phyloP scores from a whole-genome alignment of 2,329 filamentous ascomycete species.

The Claviceps humidiphila region DNA sequence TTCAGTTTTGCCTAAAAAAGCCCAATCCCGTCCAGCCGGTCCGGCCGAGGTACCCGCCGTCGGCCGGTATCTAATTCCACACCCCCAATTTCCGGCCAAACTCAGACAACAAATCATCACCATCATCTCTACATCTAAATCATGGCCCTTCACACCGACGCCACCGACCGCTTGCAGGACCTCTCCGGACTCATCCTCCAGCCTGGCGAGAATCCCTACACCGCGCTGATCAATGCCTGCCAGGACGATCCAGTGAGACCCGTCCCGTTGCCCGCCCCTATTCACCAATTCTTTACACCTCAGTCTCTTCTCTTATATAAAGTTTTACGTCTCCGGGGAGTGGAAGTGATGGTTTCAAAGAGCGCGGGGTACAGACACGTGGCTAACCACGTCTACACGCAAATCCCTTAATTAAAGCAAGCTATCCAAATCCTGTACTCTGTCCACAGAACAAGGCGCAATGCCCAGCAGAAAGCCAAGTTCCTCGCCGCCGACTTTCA shows the following conservation, averaged over 20 bases:
- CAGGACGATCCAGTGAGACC: constrained; percentile 47
- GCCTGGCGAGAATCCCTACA: constrained; percentile 59
- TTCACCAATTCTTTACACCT: not conserved
- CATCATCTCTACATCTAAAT: not conserved
- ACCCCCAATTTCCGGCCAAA: too few species aligned
- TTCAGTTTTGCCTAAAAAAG: too few species aligned
- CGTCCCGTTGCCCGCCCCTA: not conserved
- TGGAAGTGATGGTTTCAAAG: too few species aligned
- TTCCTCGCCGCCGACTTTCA: constrained; percentile 56
- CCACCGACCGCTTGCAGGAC: constrained; percentile 39
- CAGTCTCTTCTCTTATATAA: not conserved
- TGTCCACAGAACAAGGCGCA: constrained; percentile 61
- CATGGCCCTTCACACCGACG: constrained; percentile 15
- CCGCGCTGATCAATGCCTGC: constrained; percentile 57
- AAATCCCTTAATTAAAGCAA: constrained; percentile 25
- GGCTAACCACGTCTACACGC: not conserved
- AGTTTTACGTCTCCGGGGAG: too few species aligned
- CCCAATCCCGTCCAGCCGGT: too few species aligned
- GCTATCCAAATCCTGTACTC: constrained; percentile 62
- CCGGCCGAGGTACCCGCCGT: too few species aligned
- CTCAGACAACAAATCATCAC: too few species aligned
- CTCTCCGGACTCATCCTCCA: constrained; percentile 36
- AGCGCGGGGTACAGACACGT: not conserved
- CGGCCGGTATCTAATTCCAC: too few species aligned
- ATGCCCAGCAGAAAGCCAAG: constrained; percentile 60